Evolutionary conservation across 306 rosid genomes (phyloP), one percentile per base, ranked within the genome.

Genomic region (Acmispon strigosus): DNA sequence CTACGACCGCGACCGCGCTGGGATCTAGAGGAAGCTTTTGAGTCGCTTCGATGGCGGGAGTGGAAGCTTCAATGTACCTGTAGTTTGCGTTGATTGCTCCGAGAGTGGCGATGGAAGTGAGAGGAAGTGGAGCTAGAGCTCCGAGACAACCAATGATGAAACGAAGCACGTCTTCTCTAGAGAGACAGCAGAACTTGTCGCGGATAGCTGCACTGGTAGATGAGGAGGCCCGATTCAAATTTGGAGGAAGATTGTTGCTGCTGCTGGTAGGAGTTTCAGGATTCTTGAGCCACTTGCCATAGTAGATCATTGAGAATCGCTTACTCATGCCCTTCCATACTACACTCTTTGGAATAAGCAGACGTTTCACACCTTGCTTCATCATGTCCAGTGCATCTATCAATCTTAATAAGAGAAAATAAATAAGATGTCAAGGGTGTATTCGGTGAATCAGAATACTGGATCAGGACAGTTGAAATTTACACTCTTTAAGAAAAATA

Each of bases 301-400:
- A 89, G 80, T 89, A 95, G 77, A 95, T 84, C 63, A 91, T 61
- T 2, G 99, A 95, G 80, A 95, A 95, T 44, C 99, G 92, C 82
- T 87, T 95, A 80, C 99, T 95, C 97, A 95, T 87, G 76, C 99
- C 99, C 75, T 89, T 89, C 97, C 99, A 95, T 55, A 67, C 84
- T 29, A 83, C 78, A 74, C 99, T 95, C 71, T 89, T 91, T 0
- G 86, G 92, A 72, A 95, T 94, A 78, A 95, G 95, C 62, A 95
- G 86, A 54, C 96, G 92, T 76, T 74, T 91, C 70, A 95, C 96
- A 41, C 99, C 99, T 15, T 84, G 96, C 90, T 87, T 95, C 97
- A 95, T 91, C 97, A 91, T 91, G 84, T 95, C 99, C 75, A 95
- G 76, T 12, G 97, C 97, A 60, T 95, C 99, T 58, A 95, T 89